A percentile compares a stretch with the other conserved stretches of the same genome.
Conservation (phyloP, 768 basidiomycete species). For the Leccinum variicolor region DNA sequence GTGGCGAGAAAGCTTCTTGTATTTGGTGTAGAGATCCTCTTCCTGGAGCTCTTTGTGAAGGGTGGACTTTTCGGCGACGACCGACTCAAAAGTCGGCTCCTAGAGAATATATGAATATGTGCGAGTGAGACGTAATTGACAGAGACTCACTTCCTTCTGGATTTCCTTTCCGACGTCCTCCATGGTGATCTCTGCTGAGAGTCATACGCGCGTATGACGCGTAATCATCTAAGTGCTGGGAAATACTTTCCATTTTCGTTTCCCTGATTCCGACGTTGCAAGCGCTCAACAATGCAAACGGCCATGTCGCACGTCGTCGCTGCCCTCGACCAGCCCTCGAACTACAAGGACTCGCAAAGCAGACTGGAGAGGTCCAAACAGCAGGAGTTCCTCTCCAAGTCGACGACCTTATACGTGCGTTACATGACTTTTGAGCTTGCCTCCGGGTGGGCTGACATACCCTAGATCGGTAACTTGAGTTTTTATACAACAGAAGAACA, state of each 20-base stretch:
- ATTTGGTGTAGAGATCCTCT: constrained; percentile 95
- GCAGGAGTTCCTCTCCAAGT: constrained; percentile 75
- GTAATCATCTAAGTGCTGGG: constrained; percentile 26
- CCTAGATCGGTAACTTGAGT: constrained; percentile 85
- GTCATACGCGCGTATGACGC: constrained; percentile 22
- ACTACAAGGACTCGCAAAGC: constrained; percentile 93
- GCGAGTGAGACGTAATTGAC: neutral
- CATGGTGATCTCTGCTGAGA: constrained; percentile 45
- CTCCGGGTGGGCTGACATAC: constrained; percentile 16
- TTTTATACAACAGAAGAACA: constrained; percentile 96
- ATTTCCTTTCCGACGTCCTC: constrained; percentile 88
- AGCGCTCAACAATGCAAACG: constrained; percentile 10
- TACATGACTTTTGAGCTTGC: constrained; percentile 1
- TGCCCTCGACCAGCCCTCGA: constrained; percentile 88
- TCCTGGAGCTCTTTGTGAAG: constrained; percentile 82
- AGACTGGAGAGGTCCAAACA: constrained; percentile 77
- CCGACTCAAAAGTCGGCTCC: constrained; percentile 90
- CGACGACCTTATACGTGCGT: constrained; percentile 88
- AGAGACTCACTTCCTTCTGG: constrained; percentile 62
- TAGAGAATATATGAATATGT: constrained; percentile 27
- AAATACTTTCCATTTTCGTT: constrained; percentile 27
- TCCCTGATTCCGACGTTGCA: neutral
- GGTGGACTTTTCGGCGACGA: constrained; percentile 85
- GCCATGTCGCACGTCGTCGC: constrained; percentile 83
- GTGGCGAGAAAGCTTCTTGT: constrained; percentile 94